Base-by-base conservation (phyloP, 495 filamentous ascomycete genomes). In the Massariosphaeria phaeospora region DNA sequence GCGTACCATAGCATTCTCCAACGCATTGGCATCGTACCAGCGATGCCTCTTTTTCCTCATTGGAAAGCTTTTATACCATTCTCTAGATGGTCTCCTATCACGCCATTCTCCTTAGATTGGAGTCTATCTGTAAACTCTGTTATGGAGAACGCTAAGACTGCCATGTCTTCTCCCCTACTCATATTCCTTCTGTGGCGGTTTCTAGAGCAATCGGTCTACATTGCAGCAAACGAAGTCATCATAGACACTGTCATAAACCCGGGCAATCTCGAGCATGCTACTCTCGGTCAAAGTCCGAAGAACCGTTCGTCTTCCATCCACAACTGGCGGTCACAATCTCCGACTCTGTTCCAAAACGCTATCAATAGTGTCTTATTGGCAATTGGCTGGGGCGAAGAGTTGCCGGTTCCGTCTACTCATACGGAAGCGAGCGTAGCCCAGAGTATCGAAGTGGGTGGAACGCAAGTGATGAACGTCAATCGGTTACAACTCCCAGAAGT, bases 51-150 rank as follows among this genome's bases (percentile, higher is more conserved):
- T 13, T 41, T 54, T 10, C 59, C 59, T 11, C 39, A 42, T 8
- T 48, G 35, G 24, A 48, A 24, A 36, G 26, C 59, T 11, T 55
- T 63, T 24, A 40, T 58, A 38, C 59, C 59, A 10, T 63, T 63
- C 44, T 58, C 54, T 13, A 18, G 18, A 13, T 43, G 15, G 12
- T 62, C 59, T 15, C 59, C 53, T 10, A 52, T 62, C 23, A 27
- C 31, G 34, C 39, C 39, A 3, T 21, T 51, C 27, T 25, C 38
- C n/a, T 13, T 47, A 21, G 27, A 42, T 21, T 24, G 40, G 13
- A 34, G 4, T 13, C 17, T 33, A 8, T 34, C 38, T 29, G 34
- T 20, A 24, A 40, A 25, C 17, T 46, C 53, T 12, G 17, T 42
- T 11, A 18, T 53, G 10, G 41, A 40, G 23, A 41, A 43, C 12